Evolutionary conservation across 768 basidiomycete genomes (phyloP), one percentile per base, ranked within the genome.

Genomic region (Xerocomus potaroensis): DNA sequence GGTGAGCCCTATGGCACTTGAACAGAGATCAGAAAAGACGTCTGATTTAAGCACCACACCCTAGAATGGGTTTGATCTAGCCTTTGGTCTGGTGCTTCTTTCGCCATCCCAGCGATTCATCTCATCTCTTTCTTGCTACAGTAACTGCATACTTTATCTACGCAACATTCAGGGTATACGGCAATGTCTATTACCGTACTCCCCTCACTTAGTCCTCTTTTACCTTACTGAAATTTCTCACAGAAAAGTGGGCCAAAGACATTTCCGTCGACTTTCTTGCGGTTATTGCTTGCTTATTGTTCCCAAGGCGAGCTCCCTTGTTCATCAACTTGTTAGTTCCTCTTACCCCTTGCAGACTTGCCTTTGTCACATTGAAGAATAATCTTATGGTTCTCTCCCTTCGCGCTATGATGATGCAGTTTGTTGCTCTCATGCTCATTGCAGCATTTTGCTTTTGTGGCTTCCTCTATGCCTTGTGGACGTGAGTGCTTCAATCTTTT

Each of bases 321-420:
- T 15, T n/a, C 29, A 26, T 11, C 3, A 5, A 14, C 10, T 41
- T 32, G 9, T 8, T 16, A 9, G 29, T 43, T 42, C 47, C 31
- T 51, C 8, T 51, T 7, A 22, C 19, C 10, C 27, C n/a, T 41
- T n/a, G 15, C 56, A 91, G 91, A 44, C 69, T 96, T 45, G 93
- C 91, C 0, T 97, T 97, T 59, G 92, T 95, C 4, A 91, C 90
- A 0, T 70, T 96, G 23, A 84, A 86, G 57, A 75, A 87, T 54
- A 89, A 84, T 51, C 70, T 87, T 32, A 84, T 88, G 79, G 85
- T 89, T 18, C 73, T 91, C 19, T 84, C 88, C 7, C 67, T 92
- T 26, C 83, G 95, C 2, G 91, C 93, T 1, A 95, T 98, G 93
- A 81, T 97, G 47, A 74, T 84, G 51, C 92, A 98, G 61, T 98